These are phyloP conservation scores for Flueggea neowawraea DNA, from an alignment of 441 rosid species.

Conservation along the genomic window DNA sequence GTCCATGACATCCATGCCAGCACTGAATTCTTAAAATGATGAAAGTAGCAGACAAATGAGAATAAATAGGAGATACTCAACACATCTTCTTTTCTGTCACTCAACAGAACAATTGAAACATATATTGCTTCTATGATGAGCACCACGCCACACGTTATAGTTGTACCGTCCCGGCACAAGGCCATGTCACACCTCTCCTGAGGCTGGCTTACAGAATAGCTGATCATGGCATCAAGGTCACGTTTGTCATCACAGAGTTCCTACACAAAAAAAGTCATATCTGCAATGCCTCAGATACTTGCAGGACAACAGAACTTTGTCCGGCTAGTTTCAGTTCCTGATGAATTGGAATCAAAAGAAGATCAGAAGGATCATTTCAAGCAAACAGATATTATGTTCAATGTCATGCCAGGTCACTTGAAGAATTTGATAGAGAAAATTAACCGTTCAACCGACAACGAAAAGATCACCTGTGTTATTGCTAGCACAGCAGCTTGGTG, in stretches of 20 bases:
- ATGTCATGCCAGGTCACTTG: constrained; percentile 27
- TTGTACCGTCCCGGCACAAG: constrained; percentile 66
- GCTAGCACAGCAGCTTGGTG: constrained; percentile 7
- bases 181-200: constrained; percentile 62
- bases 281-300: constrained; percentile 31
- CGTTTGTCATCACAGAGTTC: constrained; percentile 46
- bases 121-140: no score
- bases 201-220: constrained; percentile 65
- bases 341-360: constrained; percentile 41
- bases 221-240: constrained; percentile 57
- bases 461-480: constrained; percentile 14
- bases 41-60: no score
- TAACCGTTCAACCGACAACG: constrained; percentile 30
- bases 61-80: no score
- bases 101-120: no score
- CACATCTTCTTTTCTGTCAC: no score
- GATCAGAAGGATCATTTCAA: constrained; percentile 20
- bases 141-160: constrained; percentile 38
- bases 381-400: not conserved
- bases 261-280: constrained; percentile 46
- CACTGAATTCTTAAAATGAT: no score
- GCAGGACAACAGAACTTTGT: constrained; percentile 31
- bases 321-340: constrained; percentile 51
- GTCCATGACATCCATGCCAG: no score
- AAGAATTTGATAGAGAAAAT: constrained; percentile 33